A percentile compares a stretch with the other conserved stretches of the same genome.
phyloP scores from a whole-genome alignment of 345 rosid species.

The Leavenworthia alabamica region DNA sequence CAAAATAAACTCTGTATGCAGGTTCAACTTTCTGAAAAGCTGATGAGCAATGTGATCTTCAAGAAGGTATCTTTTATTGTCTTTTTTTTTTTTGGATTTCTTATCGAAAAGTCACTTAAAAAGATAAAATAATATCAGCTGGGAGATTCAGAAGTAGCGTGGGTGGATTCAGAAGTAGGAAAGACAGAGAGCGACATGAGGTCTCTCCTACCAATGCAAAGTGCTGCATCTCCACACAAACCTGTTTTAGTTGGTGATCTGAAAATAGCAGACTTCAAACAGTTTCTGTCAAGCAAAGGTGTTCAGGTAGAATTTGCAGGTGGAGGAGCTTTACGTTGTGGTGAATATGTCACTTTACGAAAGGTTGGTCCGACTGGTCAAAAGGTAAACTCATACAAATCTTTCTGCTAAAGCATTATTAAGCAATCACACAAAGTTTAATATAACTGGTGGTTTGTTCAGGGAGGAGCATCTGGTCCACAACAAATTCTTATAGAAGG shows the following conservation, averaged over 20 bases:
- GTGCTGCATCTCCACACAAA: conserved; percentile 61
- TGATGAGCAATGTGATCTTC: conserved; percentile 91
- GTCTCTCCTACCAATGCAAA: conserved; percentile 60
- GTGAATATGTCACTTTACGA: conserved; percentile 80
- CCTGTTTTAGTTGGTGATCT: conserved; percentile 89
- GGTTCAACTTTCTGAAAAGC: conserved; percentile 95
- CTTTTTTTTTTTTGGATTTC: background rate
- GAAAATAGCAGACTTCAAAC: conserved; percentile 90
- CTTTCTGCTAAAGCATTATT: background rate
- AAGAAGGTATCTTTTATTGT: conserved; percentile 54
- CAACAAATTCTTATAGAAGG: conserved; percentile 93
- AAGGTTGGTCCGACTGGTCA: conserved; percentile 71
- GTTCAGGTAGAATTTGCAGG: conserved; percentile 96
- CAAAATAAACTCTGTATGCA: conserved; percentile 25
- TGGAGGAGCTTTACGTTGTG: conserved; percentile 88
- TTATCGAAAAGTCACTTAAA: background rate
- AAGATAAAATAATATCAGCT: conserved; percentile 38
- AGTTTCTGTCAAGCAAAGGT: conserved; percentile 83
- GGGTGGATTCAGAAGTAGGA: conserved; percentile 87
- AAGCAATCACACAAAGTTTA: background rate
- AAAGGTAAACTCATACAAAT: conserved; percentile 46
- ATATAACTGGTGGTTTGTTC: no score
- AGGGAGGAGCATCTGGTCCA: conserved; percentile 80
- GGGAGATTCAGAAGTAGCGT: conserved; percentile 91
- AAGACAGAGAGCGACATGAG: conserved; percentile 63